Base-by-base conservation (phyloP, 2,329 filamentous ascomycete species). In the Paracamarosporium sp. region DNA sequence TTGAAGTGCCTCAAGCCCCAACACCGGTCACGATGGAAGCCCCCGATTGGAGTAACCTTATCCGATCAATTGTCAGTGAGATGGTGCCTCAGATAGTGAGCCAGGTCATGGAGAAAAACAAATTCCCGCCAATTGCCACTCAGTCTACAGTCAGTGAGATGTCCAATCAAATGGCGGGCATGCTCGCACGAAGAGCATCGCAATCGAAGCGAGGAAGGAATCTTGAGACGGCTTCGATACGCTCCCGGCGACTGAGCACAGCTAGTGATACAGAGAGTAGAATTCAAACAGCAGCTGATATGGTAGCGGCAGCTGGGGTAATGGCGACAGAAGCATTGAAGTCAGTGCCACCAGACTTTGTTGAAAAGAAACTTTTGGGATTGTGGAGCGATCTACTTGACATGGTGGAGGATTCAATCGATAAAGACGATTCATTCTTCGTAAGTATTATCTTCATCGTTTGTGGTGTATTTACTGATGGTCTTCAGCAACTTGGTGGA, bases 41-140 rank as follows among this genome's bases (percentile, higher is more conserved):
- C 12, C 65, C 67, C 4, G 71, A 74, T 53, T 72, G 66, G 70
- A 63, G 57, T 27, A 64, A 48, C 38, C 65, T 74, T 31, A 71
- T 74, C 25, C 63, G 69, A 4, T 69, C 67, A 1, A 74, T 74
- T 43, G 70, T 74, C 4, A 68, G 64, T 45, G 71, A 74, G 36
- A 68, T 73, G 63, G 70, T 74, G 5, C 70, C 70, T 22, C 67
- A 74, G 31, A 72, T 74, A 33, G 68, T 74, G 1, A 68, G 69
- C 22, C 70, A 72, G 41, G 63, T 74, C 2, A 56, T 74, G 8
- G 51, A 65, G 12, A 72, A 72, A 51, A 71, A 72, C 50, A 69
- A 68, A 41, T 41, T 58, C 13, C 47, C 63, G 3, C 53, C 61
- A 6, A 50, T 64, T 5, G 64, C 69, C 7, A 60, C 57, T 5